Evolutionary conservation across 2,329 filamentous ascomycete species (phyloP).

Genomic region (Coleophoma cylindrospora): DNA sequence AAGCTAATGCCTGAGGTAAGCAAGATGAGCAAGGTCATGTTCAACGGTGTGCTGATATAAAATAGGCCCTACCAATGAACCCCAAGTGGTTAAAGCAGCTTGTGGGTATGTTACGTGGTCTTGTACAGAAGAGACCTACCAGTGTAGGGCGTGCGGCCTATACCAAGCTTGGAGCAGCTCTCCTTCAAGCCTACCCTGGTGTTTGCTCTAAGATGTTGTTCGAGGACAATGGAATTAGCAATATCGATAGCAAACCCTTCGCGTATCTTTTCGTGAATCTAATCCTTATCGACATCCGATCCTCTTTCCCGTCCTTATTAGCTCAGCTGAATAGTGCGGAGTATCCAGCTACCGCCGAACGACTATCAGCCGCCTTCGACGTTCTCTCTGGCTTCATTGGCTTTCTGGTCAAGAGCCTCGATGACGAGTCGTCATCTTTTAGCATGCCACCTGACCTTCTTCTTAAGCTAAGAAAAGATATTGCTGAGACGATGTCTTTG

Average conservation of each 20-base stretch:
- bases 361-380: constrained; percentile 58
- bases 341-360: constrained; percentile 44
- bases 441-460: constrained; percentile 53
- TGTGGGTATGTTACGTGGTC: constrained; percentile 42
- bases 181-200: constrained; percentile 50
- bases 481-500: constrained; percentile 59
- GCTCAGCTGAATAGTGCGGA: constrained; percentile 48
- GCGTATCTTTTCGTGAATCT: constrained; percentile 60
- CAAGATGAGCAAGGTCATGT: constrained; percentile 1
- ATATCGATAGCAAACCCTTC: constrained; percentile 42
- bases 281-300: constrained; percentile 60
- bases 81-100: constrained; percentile 49
- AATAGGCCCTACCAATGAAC: constrained; percentile 40
- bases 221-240: constrained; percentile 27
- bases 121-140: constrained; percentile 51
- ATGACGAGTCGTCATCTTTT: constrained; percentile 37
- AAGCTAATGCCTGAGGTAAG: constrained; percentile 43
- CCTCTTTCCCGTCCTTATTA: constrained; percentile 56
- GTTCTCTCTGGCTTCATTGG: constrained; percentile 55
- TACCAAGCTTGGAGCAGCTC: constrained; percentile 50
- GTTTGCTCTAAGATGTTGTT: constrained; percentile 47
- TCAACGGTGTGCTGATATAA: constrained; percentile 3
- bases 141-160: constrained; percentile 51
- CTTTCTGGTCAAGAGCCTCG: constrained; percentile 48
- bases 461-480: constrained; percentile 52